phyloP scores from a whole-genome alignment of 192 early-diverging fungal genomes.

The Paraglomus brasilianum region DNA sequence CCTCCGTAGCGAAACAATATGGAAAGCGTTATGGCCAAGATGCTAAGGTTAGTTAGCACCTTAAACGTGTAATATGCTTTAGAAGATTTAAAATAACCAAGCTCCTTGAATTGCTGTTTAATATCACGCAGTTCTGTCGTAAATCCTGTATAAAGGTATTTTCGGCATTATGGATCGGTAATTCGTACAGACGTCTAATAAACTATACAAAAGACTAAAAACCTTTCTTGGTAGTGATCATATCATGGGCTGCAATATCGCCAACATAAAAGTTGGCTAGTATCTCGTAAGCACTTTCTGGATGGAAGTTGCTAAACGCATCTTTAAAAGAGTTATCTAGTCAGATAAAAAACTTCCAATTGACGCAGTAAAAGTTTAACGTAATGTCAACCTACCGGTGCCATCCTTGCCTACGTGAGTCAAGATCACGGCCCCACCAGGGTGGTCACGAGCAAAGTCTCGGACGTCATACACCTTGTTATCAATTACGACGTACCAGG shows the following conservation, averaged over 20 bases:
- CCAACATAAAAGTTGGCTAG: conserved; percentile 77
- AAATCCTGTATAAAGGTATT: conserved; percentile 43
- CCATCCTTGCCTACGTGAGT: conserved; percentile 76
- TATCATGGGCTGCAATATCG: conserved; percentile 57
- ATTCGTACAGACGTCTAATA: not conserved
- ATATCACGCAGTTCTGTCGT: conserved; percentile 62
- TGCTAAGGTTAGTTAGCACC: conserved; percentile 51
- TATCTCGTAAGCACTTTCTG: conserved; percentile 57
- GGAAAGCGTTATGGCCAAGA: conserved; percentile 48
- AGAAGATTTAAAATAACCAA: conserved; percentile 63
- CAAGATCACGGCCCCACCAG: conserved; percentile 73
- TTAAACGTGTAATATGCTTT: conserved; percentile 71
- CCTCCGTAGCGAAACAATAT: conserved; percentile 55
- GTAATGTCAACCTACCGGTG: conserved; percentile 44
- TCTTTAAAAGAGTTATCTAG: conserved; percentile 42
- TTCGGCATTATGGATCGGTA: conserved; percentile 4
- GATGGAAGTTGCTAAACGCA: conserved; percentile 80
- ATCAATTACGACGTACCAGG: conserved; percentile 66
- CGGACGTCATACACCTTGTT: conserved; percentile 79
- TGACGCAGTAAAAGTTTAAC: not conserved
- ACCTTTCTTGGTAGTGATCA: conserved; percentile 45
- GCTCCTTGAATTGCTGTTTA: conserved; percentile 47
- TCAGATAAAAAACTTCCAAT: conserved; percentile 17
- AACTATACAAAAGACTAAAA: too few species aligned
- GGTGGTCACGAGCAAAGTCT: conserved; percentile 74